phyloP scores from a whole-genome alignment of 495 filamentous ascomycete species.

The Margaritispora aquatica region DNA sequence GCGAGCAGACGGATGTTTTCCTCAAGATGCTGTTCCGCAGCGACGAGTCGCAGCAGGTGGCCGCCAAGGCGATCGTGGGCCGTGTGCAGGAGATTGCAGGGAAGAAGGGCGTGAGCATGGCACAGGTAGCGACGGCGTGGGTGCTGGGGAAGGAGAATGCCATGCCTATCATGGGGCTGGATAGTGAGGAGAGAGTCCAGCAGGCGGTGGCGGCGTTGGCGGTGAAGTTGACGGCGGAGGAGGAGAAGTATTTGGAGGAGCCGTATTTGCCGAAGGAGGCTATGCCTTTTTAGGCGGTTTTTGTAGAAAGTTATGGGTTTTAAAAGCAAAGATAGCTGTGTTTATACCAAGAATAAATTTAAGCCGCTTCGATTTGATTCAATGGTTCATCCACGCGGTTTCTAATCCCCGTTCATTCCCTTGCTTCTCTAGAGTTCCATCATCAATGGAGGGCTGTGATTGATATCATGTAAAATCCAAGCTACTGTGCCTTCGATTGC shows the following conservation, averaged over 20 bases:
- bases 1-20: slow-evolving; percentile 30
- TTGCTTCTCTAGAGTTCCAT: no score
- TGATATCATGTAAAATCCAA: no score
- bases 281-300: not conserved
- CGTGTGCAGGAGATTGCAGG: slow-evolving; percentile 54
- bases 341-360: no score
- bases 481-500: no score
- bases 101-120: slow-evolving; percentile 51
- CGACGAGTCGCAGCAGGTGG: slow-evolving; percentile 19
- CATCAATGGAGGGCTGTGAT: no score
- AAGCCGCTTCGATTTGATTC: no score
- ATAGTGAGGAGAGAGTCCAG: not conserved
- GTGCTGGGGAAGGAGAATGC: slow-evolving; percentile 35
- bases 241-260: slow-evolving; percentile 4
- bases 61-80: slow-evolving; percentile 40
- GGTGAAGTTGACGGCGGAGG: not conserved
- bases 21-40: slow-evolving; percentile 20
- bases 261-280: not conserved
- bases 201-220: not conserved
- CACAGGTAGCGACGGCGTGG: slow-evolving; percentile 55
- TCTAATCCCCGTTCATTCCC: no score
- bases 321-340: no score
- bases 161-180: not conserved
- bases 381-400: no score
- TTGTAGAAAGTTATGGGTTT: no score